Conservation (phyloP, 2,329 filamentous ascomycete genomes). For the Trichoderma oligosporum region DNA sequence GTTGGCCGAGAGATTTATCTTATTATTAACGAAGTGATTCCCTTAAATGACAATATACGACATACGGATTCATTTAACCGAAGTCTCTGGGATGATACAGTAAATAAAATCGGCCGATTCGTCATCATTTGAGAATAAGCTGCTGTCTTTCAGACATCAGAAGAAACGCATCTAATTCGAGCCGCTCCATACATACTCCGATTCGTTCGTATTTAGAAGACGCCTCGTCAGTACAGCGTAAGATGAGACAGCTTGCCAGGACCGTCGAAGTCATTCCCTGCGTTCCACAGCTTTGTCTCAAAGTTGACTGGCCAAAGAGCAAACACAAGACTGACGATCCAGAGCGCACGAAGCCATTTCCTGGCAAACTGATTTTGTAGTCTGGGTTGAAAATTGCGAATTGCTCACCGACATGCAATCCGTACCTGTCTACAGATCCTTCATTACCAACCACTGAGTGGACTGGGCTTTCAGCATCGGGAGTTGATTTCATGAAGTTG, state of each 20-base stretch:
- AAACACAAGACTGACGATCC: slow-evolving; percentile 9
- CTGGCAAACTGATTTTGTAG: slow-evolving; percentile 2
- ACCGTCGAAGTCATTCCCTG: not conserved
- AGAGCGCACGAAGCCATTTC: not conserved
- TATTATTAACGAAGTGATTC: too few species aligned
- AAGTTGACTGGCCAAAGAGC: not conserved
- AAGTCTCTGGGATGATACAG: too few species aligned
- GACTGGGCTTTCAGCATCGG: not conserved
- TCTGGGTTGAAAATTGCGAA: slow-evolving; percentile 1
- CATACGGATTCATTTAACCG: too few species aligned
- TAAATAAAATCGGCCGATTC: not conserved
- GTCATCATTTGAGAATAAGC: not conserved
- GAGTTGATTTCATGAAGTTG: not conserved
- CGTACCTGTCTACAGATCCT: not conserved
- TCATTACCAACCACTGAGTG: not conserved
- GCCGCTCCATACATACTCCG: not conserved
- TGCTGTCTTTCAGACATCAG: not conserved
- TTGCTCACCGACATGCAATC: not conserved
- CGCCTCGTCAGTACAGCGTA: not conserved
- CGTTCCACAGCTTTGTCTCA: not conserved
- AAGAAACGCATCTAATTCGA: slow-evolving; percentile 10
- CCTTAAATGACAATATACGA: too few species aligned
- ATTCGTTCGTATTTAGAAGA: slow-evolving; percentile 3
- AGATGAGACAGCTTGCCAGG: not conserved
- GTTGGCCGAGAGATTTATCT: too few species aligned